These are phyloP conservation scores for Paramecium caudatum DNA, from an alignment of 73 alveolate genomes.

Conservation along the genomic window DNA sequence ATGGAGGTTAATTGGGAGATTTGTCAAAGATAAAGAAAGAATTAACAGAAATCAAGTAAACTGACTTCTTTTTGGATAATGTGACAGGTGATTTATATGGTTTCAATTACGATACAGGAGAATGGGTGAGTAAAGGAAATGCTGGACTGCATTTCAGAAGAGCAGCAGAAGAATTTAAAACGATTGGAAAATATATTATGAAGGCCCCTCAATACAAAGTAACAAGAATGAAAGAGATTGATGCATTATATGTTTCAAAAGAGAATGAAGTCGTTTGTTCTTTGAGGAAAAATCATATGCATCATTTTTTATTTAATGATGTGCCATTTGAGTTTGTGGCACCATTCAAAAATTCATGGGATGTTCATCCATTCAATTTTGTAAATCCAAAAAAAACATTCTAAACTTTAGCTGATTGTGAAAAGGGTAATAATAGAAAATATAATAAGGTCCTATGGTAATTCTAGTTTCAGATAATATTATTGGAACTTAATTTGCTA, in stretches of 20 bases:
- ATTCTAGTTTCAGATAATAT: slow-evolving; percentile 86
- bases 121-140: slow-evolving; percentile 95
- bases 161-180: slow-evolving; percentile 76
- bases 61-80: slow-evolving; percentile 91
- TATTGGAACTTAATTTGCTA: slow-evolving; percentile 89
- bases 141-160: slow-evolving; percentile 92
- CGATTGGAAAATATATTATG: slow-evolving; percentile 69
- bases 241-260: slow-evolving; percentile 41
- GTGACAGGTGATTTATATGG: slow-evolving; percentile 94
- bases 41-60: slow-evolving; percentile 75
- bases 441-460: not conserved
- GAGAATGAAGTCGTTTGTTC: slow-evolving; percentile 60
- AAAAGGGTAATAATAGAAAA: slow-evolving; percentile 80
- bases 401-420: slow-evolving; percentile 88
- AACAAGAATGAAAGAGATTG: slow-evolving; percentile 37
- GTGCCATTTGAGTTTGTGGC: slow-evolving; percentile 89
- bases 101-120: slow-evolving; percentile 82
- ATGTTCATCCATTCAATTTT: slow-evolving; percentile 92
- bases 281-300: slow-evolving; percentile 65
- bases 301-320: slow-evolving; percentile 59
- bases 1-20: slow-evolving; percentile 81
- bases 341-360: slow-evolving; percentile 91
- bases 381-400: slow-evolving; percentile 81
- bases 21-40: slow-evolving; percentile 49
- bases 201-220: slow-evolving; percentile 61